A percentile compares a stretch with the other conserved stretches of the same genome.
Evolutionary conservation across 208 protist genomes (phyloP).

Genomic region (Porcisia hertigi): DNA sequence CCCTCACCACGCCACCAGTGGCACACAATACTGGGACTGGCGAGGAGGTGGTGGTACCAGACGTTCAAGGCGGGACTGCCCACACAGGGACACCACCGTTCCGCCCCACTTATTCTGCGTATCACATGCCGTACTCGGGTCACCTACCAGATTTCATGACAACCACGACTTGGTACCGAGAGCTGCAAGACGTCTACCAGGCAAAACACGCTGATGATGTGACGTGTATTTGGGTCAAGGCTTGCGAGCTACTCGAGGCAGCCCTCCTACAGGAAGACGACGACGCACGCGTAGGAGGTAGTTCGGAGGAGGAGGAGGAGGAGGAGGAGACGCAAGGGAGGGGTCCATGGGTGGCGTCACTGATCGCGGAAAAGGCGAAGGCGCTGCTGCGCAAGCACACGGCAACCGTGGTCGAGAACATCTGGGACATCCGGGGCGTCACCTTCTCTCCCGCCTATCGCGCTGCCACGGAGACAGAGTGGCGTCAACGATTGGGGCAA

Average conservation of each 20-base stretch:
- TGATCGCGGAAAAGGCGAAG: background rate
- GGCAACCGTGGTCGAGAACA: slow-evolving; percentile 32
- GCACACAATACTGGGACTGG: background rate
- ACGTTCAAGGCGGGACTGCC: background rate
- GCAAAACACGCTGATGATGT: slow-evolving; percentile 62
- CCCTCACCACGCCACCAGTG: background rate
- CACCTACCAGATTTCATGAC: slow-evolving; percentile 95
- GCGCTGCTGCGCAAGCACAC: slow-evolving; percentile 14
- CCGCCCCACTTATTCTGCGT: background rate
- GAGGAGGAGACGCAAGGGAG: background rate
- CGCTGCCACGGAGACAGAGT: slow-evolving; percentile 12
- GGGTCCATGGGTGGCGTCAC: background rate
- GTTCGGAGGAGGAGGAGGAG: background rate
- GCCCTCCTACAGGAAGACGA: slow-evolving; percentile 1
- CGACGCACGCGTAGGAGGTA: background rate
- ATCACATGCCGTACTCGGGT: slow-evolving; percentile 81
- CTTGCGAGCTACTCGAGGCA: slow-evolving; percentile 20
- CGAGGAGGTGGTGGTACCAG: background rate
- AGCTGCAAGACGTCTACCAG: slow-evolving; percentile 84
- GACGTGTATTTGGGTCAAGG: slow-evolving; percentile 24
- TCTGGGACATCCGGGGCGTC: slow-evolving; percentile 45
- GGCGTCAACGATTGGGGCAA: slow-evolving; percentile 14
- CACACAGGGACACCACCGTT: background rate
- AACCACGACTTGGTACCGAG: slow-evolving; percentile 92
- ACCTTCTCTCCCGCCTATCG: slow-evolving; percentile 17